Percentiles rank a stretch among this genome's conserved stretches.
Conservation (phyloP, 352 stramenopile species). For the Phytophthora pini region DNA sequence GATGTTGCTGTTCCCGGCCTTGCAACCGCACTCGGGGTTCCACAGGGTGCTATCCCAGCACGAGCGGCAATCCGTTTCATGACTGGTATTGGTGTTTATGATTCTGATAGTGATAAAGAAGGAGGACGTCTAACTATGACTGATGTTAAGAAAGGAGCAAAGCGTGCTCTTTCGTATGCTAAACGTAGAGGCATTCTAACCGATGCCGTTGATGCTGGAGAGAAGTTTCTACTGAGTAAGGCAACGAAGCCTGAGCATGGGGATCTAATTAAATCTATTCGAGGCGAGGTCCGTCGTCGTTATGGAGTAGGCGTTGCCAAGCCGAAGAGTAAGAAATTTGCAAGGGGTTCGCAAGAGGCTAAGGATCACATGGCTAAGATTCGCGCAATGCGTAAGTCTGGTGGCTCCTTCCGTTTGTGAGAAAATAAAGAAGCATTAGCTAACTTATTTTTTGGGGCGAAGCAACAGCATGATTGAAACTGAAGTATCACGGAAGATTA, state of each 20-base stretch:
- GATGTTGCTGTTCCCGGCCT: constrained; percentile 6
- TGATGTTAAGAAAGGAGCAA: constrained; percentile 8
- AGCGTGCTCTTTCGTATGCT: background rate
- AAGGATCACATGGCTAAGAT: constrained; percentile 12
- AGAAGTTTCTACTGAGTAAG: constrained; percentile 5
- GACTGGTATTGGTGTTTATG: constrained; percentile 12
- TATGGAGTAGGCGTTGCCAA: constrained; percentile 16
- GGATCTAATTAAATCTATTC: constrained; percentile 7
- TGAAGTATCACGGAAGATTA: background rate
- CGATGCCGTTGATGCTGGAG: constrained; percentile 10
- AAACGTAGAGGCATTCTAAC: constrained; percentile 16
- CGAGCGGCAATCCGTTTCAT: background rate
- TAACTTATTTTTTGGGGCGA: constrained; percentile 8
- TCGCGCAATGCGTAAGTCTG: no score
- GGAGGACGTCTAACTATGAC: background rate
- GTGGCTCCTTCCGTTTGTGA: no score
- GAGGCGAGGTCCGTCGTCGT: background rate
- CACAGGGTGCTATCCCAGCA: background rate
- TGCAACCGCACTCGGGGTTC: background rate
- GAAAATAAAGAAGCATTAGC: no score
- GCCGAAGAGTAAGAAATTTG: background rate
- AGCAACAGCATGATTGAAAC: constrained; percentile 13
- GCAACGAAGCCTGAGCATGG: constrained; percentile 16
- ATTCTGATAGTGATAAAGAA: constrained; percentile 1
- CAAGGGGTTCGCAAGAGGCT: background rate